phyloP scores from a whole-genome alignment of 495 filamentous ascomycete genomes.

The Trichocladium uniseriatum region DNA sequence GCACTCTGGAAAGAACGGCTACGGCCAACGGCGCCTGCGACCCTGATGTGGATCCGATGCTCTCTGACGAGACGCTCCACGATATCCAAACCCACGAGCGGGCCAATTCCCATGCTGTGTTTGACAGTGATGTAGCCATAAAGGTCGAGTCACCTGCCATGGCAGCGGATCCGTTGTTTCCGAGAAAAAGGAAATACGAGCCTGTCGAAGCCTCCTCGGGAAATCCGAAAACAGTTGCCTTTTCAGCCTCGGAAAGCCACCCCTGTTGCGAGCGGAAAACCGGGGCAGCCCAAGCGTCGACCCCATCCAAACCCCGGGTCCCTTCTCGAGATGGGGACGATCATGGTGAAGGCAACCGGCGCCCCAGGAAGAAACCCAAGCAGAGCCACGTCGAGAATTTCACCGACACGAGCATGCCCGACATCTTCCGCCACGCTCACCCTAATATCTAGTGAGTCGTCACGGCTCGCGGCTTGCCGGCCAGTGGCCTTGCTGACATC shows the following conservation, averaged over 20 bases:
- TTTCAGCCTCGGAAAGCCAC: neutral
- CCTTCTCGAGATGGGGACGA: neutral
- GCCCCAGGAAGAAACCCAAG: conserved; percentile 17
- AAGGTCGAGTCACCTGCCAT: conserved; percentile 4
- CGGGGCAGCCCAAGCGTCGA: neutral
- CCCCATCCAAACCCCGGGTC: neutral
- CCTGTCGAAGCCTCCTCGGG: neutral
- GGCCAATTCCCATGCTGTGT: neutral
- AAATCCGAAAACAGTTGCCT: neutral
- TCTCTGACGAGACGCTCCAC: conserved; percentile 5
- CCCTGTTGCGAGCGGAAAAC: neutral
- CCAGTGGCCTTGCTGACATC: conserved; percentile 10
- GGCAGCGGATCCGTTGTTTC: neutral
- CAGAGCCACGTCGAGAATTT: conserved; percentile 16
- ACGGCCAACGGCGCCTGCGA: neutral
- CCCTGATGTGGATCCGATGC: conserved; percentile 13
- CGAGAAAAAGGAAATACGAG: conserved; percentile 4
- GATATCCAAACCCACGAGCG: neutral
- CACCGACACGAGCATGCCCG: conserved; percentile 25
- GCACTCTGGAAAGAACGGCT: conserved; percentile 1
- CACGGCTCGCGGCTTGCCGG: neutral
- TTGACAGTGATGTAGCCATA: neutral
- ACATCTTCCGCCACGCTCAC: conserved; percentile 26
- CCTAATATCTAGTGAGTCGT: conserved; percentile 25
- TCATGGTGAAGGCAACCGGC: conserved; percentile 8